Evolutionary conservation across 2,329 filamentous ascomycete species (phyloP), one percentile per base, ranked within the genome.

Genomic region (Neurospora sp.): DNA sequence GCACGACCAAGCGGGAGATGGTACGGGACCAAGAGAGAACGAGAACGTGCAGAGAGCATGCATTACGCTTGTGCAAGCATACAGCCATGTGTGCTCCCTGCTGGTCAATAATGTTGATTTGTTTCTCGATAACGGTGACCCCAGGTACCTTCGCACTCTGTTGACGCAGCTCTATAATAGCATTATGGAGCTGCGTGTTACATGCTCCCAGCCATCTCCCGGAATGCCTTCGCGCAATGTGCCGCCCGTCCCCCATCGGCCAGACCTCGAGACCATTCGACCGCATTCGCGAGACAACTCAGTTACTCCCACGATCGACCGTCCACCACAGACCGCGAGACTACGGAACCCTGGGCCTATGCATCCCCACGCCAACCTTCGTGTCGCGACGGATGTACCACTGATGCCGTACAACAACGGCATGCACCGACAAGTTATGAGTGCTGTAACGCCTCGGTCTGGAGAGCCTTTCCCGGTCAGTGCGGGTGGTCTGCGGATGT

Each of bases 391-490:
- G 0, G 86, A 89, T 72, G 82, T 86, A 8, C 79, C 82, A 2
- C 75, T 77, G 10, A 75, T 80, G 39, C 80, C 84, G 0, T 86
- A 84, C 68, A 77, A 85, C 69, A 86, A 86, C 71, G 84, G 84
- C 39, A 78, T 77, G 11, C 79, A 82, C 15, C 84, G 87, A 28
- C 85, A 85, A 38, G 85, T 83, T 3, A 81, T 84, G 78, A 85
- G 78, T 69, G 88, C 81, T 73, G 85, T 85, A n/a, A 96, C 93
- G 0, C 93, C 93, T 66, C 89, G 92, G 33, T 96, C 93, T 8
- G 91, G 90, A 62, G 93, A 97, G 76, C 93, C 92, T 0, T 96
- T 96, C 77, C 85, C 84, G 1, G 89, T 90, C 0, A 82, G 84
- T 4, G 79, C 83, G 69, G 81, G 83, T 38, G 83, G 85, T 58